Evolutionary conservation across 2,329 filamentous ascomycete genomes (phyloP), one percentile per base, ranked within the genome.

Genomic region (Coniella vitis): DNA sequence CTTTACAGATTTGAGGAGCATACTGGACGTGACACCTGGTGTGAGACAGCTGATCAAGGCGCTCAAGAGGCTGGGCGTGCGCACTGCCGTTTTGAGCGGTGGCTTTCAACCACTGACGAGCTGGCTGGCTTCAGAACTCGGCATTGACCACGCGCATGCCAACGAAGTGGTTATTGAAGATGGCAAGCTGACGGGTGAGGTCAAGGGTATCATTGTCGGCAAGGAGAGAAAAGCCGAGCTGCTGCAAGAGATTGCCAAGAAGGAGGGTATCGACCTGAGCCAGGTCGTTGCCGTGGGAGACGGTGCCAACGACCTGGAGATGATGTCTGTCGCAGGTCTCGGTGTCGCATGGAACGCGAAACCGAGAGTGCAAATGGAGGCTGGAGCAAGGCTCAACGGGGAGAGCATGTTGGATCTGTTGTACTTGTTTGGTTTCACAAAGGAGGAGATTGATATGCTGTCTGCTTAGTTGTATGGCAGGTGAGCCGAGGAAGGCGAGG

Each of bases 81-180:
- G 87, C 69, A 89, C 90, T 2, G 93, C 90, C 0, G 91, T 98
- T 4, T 69, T 96, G 29, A 95, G 89, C 31, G 93, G 93, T 38
- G 93, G 93, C 0, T 98, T 98, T 68, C 81, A 87, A 55, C 90
- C 91, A 0, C 70, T 97, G 55, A 94, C 93, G 0, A 76, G 81
- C 49, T 97, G 90, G 88, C 78, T 97, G 32, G 90, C 87, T 14
- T 73, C 73, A 36, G 75, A 88, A 60, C 72, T 98, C 21, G 88
- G 88, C 13, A 79, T 98, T 49, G 87, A 97, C 65, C 83, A 95
- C 61, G 90, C 88, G 0, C 81, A 85, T 63, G 93, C 93, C 36
- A 98, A 98, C 65, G 83, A 91, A 59, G 84, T 91, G 0, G 76
- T 83, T 14, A 73, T 85, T 14, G 80, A 81, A 53, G 70, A 77